phyloP scores from a whole-genome alignment of 306 rosid species.

The Fagus sylvatica region DNA sequence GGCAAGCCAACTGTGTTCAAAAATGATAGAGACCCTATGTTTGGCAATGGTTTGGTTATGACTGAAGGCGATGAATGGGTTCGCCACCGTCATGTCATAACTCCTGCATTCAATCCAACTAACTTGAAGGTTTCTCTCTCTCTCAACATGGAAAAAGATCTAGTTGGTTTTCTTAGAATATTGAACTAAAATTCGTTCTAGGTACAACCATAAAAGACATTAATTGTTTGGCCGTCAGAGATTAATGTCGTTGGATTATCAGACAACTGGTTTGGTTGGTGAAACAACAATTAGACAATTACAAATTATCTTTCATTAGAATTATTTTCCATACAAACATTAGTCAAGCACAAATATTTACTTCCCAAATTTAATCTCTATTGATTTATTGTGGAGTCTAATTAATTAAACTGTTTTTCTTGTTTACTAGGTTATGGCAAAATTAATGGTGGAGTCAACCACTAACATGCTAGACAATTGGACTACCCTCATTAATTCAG shows the following conservation, averaged over 20 bases:
- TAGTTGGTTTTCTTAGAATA: not conserved
- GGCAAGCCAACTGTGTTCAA: slow-evolving; percentile 74
- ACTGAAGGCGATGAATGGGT: slow-evolving; percentile 77
- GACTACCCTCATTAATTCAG: slow-evolving; percentile 44
- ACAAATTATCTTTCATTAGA: not conserved
- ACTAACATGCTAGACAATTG: slow-evolving; percentile 65
- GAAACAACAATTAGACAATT: too few relatives aligned
- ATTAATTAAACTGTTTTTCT: slow-evolving; percentile 4
- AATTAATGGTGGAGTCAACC: slow-evolving; percentile 57
- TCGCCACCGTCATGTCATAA: slow-evolving; percentile 61
- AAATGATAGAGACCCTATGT: slow-evolving; percentile 70
- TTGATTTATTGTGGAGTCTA: not conserved
- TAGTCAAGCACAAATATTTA: not conserved
- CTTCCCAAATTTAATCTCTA: not conserved
- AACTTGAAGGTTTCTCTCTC: slow-evolving; percentile 55
- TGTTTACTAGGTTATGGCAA: slow-evolving; percentile 59
- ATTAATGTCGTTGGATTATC: too few relatives aligned
- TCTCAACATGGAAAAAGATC: not conserved
- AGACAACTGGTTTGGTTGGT: too few relatives aligned
- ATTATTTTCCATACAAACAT: not conserved
- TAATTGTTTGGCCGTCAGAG: too few relatives aligned
- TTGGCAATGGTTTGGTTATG: slow-evolving; percentile 75
- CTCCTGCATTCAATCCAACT: slow-evolving; percentile 64
- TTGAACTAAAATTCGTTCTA: not conserved
- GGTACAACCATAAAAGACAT: not conserved